A percentile compares a stretch with the other conserved stretches of the same genome.
Evolutionary conservation across 192 early-diverging fungal species (phyloP).

Genomic region (Fimicolochytrium jonesii): DNA sequence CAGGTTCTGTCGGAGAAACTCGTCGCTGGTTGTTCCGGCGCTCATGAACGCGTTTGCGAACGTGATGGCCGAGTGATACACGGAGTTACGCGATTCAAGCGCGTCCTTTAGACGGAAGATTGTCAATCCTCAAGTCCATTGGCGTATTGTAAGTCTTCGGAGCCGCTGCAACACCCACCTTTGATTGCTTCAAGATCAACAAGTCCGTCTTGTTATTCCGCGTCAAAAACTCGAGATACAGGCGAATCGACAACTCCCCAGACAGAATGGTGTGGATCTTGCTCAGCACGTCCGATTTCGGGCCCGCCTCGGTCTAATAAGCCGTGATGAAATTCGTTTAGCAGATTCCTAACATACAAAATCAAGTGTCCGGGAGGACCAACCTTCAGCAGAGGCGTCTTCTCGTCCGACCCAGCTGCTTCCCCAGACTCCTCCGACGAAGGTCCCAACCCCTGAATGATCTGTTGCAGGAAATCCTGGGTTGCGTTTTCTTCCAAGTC

Average conservation of each 20-base stretch:
- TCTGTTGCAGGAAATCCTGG: conserved; percentile 90
- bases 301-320: conserved; percentile 11
- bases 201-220: conserved; percentile 96
- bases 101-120: conserved; percentile 52
- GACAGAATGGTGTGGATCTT: conserved; percentile 79
- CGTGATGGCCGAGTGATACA: conserved; percentile 92
- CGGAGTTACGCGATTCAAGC: conserved; percentile 84
- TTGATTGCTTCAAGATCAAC: conserved; percentile 89
- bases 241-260: conserved; percentile 85
- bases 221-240: conserved; percentile 93
- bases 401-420: conserved; percentile 36
- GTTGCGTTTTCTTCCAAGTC: conserved; percentile 95
- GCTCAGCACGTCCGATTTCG: conserved; percentile 25
- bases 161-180: conserved; percentile 30
- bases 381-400: conserved; percentile 21
- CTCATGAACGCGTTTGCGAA: conserved; percentile 98
- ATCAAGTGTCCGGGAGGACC: too few relatives aligned
- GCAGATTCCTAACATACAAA: too few relatives aligned
- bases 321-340: background rate
- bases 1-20: conserved; percentile 93
- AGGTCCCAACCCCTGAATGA: conserved; percentile 56
- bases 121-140: background rate
- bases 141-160: background rate
- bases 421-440: conserved; percentile 21
- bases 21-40: conserved; percentile 96